Evolutionary conservation across 1,284 basidiomycete species (phyloP), one percentile per base, ranked within the genome.

Genomic region (Trametes polyzona): DNA sequence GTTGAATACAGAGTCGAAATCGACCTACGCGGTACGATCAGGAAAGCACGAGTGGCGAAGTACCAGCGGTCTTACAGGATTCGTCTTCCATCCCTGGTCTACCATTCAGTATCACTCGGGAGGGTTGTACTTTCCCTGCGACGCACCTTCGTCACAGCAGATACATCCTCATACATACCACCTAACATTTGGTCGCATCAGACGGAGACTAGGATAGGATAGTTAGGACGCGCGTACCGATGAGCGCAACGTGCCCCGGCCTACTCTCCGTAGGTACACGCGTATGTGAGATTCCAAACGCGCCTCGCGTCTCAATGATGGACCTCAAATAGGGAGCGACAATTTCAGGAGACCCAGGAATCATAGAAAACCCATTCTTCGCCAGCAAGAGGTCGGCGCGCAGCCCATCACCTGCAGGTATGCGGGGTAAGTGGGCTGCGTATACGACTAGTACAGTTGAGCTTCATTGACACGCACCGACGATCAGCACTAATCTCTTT

Each of bases 81-180:
- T 96, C 5, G 86, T 83, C 77, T 94, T 94, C 92, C 92, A 94
- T 52, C 92, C 93, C 88, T 91, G 37, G 49, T 52, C 57, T n/a
- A n/a, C n/a, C n/a, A n/a, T n/a, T n/a, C n/a, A n/a, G n/a, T n/a
- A n/a, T n/a, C n/a, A n/a, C n/a, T n/a, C n/a, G n/a, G n/a, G n/a
- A n/a, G n/a, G n/a, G n/a, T n/a, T n/a, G n/a, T n/a, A n/a, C n/a
- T n/a, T 52, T 19, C 1, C 19, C 29, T 27, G 35, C 21, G n/a
- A 58, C 76, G 63, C 73, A 87, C 86, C 84, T 88, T 91, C 61
- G 89, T 94, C 27, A 96, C 93, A 12, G 93, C 93, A 5, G 90
- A 93, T 5, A 94, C 92, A 66, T 96, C 93, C 72, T 96, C 94
- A 69, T 96, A 95, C 91, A 95, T 94, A 8, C 93, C 93, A 33